Conservation (phyloP, 352 stramenopile species). For the Phytophthora europaea region DNA sequence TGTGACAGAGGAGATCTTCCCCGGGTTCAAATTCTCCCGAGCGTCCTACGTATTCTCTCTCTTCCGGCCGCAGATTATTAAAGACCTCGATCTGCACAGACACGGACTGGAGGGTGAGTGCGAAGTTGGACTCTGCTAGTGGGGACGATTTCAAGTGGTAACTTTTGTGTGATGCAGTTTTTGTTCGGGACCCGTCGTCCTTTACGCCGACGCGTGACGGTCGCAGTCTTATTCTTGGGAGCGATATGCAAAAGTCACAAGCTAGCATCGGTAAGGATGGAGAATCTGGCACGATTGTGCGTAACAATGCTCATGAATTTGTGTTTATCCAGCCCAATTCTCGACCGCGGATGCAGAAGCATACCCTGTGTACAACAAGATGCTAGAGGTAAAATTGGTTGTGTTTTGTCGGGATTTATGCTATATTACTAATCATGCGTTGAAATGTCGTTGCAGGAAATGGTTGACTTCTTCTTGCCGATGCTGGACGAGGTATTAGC, state of each 20-base stretch:
- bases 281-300: neutral
- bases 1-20: conserved; percentile 93
- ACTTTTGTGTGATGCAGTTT: conserved; percentile 49
- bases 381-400: conserved; percentile 63
- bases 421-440: neutral
- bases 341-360: conserved; percentile 76
- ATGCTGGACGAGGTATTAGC: conserved; percentile 82
- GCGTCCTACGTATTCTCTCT: conserved; percentile 93
- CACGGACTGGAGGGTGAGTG: conserved; percentile 78
- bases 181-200: conserved; percentile 85
- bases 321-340: conserved; percentile 76
- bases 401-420: neutral
- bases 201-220: conserved; percentile 89
- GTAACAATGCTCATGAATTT: neutral
- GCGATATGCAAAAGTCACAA: conserved; percentile 81
- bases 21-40: conserved; percentile 92
- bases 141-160: neutral
- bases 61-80: conserved; percentile 91
- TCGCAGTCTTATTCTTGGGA: conserved; percentile 82
- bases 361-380: conserved; percentile 87
- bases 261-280: conserved; percentile 65
- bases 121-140: neutral
- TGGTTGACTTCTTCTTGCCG: conserved; percentile 85
- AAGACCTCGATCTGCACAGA: conserved; percentile 83
- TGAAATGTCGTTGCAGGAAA: conserved; percentile 43